phyloP scores from a whole-genome alignment of 768 basidiomycete species.

The Tephrocybe rancida region DNA sequence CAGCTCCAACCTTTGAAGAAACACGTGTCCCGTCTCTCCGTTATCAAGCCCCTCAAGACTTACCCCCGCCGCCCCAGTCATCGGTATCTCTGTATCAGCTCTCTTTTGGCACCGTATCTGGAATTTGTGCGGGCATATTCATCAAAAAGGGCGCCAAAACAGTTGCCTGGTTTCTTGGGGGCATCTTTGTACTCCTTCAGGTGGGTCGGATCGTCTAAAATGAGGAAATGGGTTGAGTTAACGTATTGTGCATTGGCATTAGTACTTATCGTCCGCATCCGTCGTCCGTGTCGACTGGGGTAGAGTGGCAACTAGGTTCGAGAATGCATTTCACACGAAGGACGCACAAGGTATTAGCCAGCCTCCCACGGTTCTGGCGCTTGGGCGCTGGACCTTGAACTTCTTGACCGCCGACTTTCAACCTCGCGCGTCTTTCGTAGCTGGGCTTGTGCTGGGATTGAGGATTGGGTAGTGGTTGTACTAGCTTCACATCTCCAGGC shows the following conservation, averaged over 20 bases:
- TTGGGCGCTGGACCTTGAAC: constrained; percentile 71
- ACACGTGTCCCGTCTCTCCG: neutral
- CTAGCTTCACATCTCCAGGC: neutral
- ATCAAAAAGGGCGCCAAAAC: constrained; percentile 92
- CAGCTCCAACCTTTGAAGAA: constrained; percentile 7
- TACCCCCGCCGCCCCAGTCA: constrained; percentile 66
- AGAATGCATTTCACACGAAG: constrained; percentile 68
- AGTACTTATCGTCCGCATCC: constrained; percentile 82
- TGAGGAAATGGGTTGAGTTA: neutral
- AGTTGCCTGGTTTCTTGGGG: constrained; percentile 86
- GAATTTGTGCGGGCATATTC: constrained; percentile 90
- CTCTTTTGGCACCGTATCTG: constrained; percentile 85
- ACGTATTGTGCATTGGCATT: neutral
- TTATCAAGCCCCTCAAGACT: constrained; percentile 3
- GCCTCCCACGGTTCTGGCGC: constrained; percentile 64
- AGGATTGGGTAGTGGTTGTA: constrained; percentile 62
- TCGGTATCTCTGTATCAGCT: constrained; percentile 81
- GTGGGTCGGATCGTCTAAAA: constrained; percentile 40
- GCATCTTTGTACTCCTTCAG: constrained; percentile 89
- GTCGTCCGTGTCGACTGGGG: constrained; percentile 83
- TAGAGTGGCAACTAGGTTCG: constrained; percentile 65
- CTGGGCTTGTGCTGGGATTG: constrained; percentile 80
- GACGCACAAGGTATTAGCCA: constrained; percentile 54
- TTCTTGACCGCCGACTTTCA: constrained; percentile 95
- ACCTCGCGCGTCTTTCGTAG: constrained; percentile 84